These are phyloP conservation scores for Phyllosticta paracitricarpa DNA, from an alignment of 2,329 filamentous ascomycete species.

Conservation along the genomic window DNA sequence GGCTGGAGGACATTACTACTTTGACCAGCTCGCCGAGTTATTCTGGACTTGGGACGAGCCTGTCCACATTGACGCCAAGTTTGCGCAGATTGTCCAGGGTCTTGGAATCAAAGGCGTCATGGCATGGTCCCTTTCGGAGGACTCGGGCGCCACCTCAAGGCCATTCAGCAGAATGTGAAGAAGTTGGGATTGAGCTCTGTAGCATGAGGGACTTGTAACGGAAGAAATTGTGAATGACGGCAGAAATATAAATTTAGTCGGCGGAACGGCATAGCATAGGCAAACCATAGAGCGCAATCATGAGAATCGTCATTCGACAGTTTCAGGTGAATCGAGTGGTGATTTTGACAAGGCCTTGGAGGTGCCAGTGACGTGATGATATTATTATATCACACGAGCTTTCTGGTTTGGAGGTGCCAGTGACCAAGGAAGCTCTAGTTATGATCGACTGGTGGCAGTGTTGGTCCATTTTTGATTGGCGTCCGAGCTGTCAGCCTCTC, in stretches of 20 bases:
- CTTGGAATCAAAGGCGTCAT: slow-evolving; percentile 59
- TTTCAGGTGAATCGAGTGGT: neutral
- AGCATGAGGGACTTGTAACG: neutral
- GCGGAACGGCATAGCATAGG: neutral
- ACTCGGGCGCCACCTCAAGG: slow-evolving; percentile 26
- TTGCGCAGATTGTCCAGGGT: slow-evolving; percentile 47
- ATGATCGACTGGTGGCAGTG: neutral
- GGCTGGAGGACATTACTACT: slow-evolving; percentile 58
- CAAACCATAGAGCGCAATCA: neutral
- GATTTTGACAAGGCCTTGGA: neutral
- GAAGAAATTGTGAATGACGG: neutral
- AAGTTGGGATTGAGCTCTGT: neutral
- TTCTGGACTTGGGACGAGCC: slow-evolving; percentile 71
- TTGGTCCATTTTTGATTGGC: neutral
- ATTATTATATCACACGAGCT: neutral
- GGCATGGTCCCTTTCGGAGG: slow-evolving; percentile 66
- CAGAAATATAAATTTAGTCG: neutral
- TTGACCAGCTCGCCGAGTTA: slow-evolving; percentile 46
- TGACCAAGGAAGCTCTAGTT: neutral
- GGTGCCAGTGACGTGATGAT: neutral
- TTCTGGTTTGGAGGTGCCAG: neutral
- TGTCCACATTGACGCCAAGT: slow-evolving; percentile 51
- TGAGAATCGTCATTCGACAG: neutral
- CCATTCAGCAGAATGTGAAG: slow-evolving; percentile 4
- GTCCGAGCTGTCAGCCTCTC: neutral